These are phyloP conservation scores for Butyriboletus appendiculatus DNA, from an alignment of 1,284 basidiomycete species.

Conservation along the genomic window DNA sequence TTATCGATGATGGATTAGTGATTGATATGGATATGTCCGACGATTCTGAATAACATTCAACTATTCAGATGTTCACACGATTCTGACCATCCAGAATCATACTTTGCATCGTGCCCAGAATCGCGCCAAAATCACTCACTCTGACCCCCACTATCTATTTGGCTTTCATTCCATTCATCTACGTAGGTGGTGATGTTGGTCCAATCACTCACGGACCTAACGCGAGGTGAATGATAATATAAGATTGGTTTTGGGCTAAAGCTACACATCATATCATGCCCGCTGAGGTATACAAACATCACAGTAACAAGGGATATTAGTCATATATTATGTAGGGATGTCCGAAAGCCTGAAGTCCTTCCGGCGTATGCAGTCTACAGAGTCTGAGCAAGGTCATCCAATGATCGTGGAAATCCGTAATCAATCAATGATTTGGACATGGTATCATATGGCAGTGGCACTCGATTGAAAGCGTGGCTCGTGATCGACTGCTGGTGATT, in stretches of 20 bases:
- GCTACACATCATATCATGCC: conserved; percentile 25
- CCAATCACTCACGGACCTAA: not conserved
- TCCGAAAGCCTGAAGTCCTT: conserved; percentile 15
- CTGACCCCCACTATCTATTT: too few relatives aligned
- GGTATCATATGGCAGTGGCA: conserved; percentile 29
- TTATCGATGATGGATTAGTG: conserved; percentile 9
- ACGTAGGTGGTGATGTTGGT: not conserved
- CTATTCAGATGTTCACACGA: too few relatives aligned
- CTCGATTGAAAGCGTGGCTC: conserved; percentile 33
- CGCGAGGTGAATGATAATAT: conserved; percentile 3
- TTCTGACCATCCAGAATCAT: too few relatives aligned
- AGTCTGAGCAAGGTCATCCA: conserved; percentile 9
- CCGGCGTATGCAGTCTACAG: conserved; percentile 11
- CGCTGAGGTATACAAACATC: conserved; percentile 27
- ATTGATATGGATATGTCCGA: conserved; percentile 35
- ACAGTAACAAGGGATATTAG: conserved; percentile 11
- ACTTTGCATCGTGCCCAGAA: too few relatives aligned
- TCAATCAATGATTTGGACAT: conserved; percentile 24
- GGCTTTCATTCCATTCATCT: not conserved
- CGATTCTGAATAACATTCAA: conserved; percentile 23
- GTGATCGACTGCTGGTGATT: conserved; percentile 19
- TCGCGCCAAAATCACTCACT: too few relatives aligned
- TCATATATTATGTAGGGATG: conserved; percentile 6
- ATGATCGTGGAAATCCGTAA: conserved; percentile 20
- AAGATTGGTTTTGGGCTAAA: conserved; percentile 16